phyloP scores from a whole-genome alignment of 352 stramenopile species.

The Pythium folliculosum region DNA sequence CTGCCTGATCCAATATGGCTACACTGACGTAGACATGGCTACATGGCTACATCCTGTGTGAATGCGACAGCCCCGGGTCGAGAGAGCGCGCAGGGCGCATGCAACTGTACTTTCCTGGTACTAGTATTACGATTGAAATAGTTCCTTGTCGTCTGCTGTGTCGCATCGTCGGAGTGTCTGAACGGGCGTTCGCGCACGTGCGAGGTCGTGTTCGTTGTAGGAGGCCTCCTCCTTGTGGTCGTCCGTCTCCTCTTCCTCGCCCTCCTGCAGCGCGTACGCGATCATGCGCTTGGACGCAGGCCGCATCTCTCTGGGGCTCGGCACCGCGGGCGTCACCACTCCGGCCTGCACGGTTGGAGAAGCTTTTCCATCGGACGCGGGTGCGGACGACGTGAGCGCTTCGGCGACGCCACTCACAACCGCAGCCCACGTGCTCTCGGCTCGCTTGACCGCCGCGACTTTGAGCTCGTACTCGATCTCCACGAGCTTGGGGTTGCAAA shows the following conservation, averaged over 20 bases:
- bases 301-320: neutral
- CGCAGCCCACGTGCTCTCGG: neutral
- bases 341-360: neutral
- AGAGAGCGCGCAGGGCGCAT: no score
- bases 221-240: neutral
- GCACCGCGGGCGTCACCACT: neutral
- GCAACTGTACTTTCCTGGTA: no score
- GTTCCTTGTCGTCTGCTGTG: neutral
- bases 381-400: neutral
- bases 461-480: constrained; percentile 19
- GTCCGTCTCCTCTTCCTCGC: neutral
- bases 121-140: neutral
- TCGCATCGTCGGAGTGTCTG: neutral
- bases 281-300: neutral
- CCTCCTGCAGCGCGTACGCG: constrained; percentile 4
- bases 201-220: neutral
- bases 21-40: no score
- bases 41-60: no score
- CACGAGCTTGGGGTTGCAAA: constrained; percentile 26
- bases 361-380: neutral
- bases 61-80: no score
- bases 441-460: neutral
- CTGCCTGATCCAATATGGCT: no score
- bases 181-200: constrained; percentile 1
- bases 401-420: neutral